Evolutionary conservation across 1,284 basidiomycete species (phyloP), one percentile per base, ranked within the genome.

Genomic region (Rhodotorula sp.): DNA sequence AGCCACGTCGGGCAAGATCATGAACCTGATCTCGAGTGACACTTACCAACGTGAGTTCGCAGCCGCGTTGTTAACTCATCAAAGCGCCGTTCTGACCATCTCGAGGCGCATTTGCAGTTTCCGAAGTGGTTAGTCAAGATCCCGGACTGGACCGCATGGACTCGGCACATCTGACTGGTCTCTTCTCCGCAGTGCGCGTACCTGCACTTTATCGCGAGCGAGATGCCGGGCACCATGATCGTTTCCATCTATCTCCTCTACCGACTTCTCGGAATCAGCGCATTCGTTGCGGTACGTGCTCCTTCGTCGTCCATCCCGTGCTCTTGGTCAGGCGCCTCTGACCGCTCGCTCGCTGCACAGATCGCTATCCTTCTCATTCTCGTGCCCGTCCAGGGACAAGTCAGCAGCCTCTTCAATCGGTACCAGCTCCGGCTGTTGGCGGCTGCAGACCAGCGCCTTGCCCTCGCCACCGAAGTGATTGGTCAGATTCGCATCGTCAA

Each of bases 1-100:
- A 31, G 77, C 77, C 2, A 78, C 79, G 16, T 82, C 83, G 1
- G 85, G 85, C 52, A 84, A 84, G 76, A 83, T 86, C 60, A 80
- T 83, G 64, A 86, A 86, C 74, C 79, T 86, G 49, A 84, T 86
- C 57, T 82, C 83, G 3, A 83, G 84, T 50, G 85, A 86, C 77
- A 84, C 85, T 2, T 85, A 84, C 77, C 80, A 81, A 18, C 54
- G 64, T 65, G 49, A 31, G 63, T 69, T 16, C 78, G 80, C 21
- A 78, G 81, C 68, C 78, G 80, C 18, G 48, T 34, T n/a, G 63
- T 19, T 12, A n/a, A 56, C 56, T n/a, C 31, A 55, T 15, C 56
- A 34, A 7, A 28, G 31, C 45, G 28, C 12, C 38, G 18, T 45
- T 43, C 26, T 21, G 6, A 1, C 55, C 28, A 8, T 26, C 26